A percentile compares a stretch with the other conserved stretches of the same genome.
These are phyloP conservation scores for Fusarium sublunatum DNA, from an alignment of 2,329 filamentous ascomycete genomes.

Conservation along the genomic window DNA sequence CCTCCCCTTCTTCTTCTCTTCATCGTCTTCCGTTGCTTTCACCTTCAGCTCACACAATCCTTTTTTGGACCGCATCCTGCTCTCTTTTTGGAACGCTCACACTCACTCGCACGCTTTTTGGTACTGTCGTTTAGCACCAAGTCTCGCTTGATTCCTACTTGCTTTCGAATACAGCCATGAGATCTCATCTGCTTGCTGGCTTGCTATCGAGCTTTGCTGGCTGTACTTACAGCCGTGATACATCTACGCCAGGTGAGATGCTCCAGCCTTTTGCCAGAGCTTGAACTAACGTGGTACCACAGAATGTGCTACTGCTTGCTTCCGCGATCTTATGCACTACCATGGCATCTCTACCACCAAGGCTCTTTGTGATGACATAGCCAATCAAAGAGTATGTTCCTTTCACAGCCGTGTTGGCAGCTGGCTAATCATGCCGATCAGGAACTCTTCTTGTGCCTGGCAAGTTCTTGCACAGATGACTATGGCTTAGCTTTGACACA, in stretches of 20 bases:
- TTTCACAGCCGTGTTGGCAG: neutral
- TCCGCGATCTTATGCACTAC: slow-evolving; percentile 19
- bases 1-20: slow-evolving; percentile 8
- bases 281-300: neutral
- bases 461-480: slow-evolving; percentile 43
- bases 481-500: slow-evolving; percentile 49
- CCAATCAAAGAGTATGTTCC: slow-evolving; percentile 41
- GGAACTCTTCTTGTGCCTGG: slow-evolving; percentile 50
- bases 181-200: slow-evolving; percentile 12
- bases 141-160: slow-evolving; percentile 15
- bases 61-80: slow-evolving; percentile 41
- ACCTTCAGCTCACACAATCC: slow-evolving; percentile 41
- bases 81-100: slow-evolving; percentile 50
- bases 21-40: slow-evolving; percentile 35
- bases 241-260: slow-evolving; percentile 25
- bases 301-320: slow-evolving; percentile 39
- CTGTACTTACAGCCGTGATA: slow-evolving; percentile 2
- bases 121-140: slow-evolving; percentile 50
- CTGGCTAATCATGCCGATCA: slow-evolving; percentile 34
- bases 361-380: slow-evolving; percentile 35
- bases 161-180: slow-evolving; percentile 39
- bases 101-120: slow-evolving; percentile 42
- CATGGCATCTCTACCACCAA: slow-evolving; percentile 16
- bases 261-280: neutral
- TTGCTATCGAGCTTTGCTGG: slow-evolving; percentile 27